These are phyloP conservation scores for Arthrobotrys musiformis DNA, from an alignment of 2,329 filamentous ascomycete genomes.

Conservation along the genomic window DNA sequence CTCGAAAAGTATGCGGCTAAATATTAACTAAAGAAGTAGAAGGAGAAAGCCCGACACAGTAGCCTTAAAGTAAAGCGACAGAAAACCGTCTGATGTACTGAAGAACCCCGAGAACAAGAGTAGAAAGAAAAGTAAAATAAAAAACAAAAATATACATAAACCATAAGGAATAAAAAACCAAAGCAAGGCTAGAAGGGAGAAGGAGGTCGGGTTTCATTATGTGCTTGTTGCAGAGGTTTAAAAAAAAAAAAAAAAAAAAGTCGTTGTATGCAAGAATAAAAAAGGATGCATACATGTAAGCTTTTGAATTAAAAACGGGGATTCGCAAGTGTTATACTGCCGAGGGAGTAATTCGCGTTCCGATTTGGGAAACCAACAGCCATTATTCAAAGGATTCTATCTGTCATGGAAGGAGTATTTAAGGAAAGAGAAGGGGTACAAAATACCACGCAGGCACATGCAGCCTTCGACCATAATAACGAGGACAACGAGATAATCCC, in stretches of 20 bases:
- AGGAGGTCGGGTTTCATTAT: slow-evolving; percentile 29
- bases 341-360: slow-evolving; percentile 1
- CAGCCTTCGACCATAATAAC: slow-evolving; percentile 36
- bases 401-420: slow-evolving; percentile 40
- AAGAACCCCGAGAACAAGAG: slow-evolving; percentile 7
- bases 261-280: slow-evolving; percentile 10
- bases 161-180: background rate
- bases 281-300: slow-evolving; percentile 30
- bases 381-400: slow-evolving; percentile 47
- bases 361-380: slow-evolving; percentile 6
- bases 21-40: slow-evolving; percentile 12
- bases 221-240: slow-evolving; percentile 3
- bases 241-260: background rate
- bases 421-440: slow-evolving; percentile 39
- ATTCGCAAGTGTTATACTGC: slow-evolving; percentile 16
- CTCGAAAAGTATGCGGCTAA: slow-evolving; percentile 7
- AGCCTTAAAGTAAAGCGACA: background rate
- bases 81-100: slow-evolving; percentile 7
- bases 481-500: slow-evolving; percentile 42
- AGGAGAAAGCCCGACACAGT: slow-evolving; percentile 6
- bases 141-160: slow-evolving; percentile 19
- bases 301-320: slow-evolving; percentile 30
- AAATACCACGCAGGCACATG: slow-evolving; percentile 38
- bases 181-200: slow-evolving; percentile 9
- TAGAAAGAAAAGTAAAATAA: slow-evolving; percentile 4